Evolutionary conservation across 495 filamentous ascomycete species (phyloP), one percentile per base, ranked within the genome.

Genomic region (Platismatia glauca): DNA sequence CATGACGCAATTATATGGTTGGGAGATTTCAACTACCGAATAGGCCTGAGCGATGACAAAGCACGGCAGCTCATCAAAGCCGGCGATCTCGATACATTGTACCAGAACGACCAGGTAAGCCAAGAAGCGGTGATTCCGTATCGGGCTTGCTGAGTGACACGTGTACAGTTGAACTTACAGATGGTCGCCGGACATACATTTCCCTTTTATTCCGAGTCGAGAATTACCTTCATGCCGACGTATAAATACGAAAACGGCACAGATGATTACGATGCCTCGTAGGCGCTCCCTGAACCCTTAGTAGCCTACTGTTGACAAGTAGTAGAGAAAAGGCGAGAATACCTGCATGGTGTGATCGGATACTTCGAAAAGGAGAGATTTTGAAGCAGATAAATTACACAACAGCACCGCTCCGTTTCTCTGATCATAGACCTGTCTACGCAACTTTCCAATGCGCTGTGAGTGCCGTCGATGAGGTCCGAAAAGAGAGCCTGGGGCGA

Each of bases 11-110:
- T 97, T n/a, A 88, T 99, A 63, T 99, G 95, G 95, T 80, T 96
- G 52, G 94, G 94, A 11, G 94, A 99, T 73, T 99, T 99, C 77
- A 99, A 99, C 69, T 99, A 99, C 75, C 86, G 94, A 34, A 95
- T 99, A 68, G 95, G 91, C 4, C 77, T 97, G 59, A 81, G 80
- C 27, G 84, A 91, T 66, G 91, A 95, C 46, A 86, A 78, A 64
- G 90, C 91, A 27, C 86, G 88, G 64, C 83, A 86, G 58, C 78
- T 95, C 31, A 81, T 95, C 55, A 77, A 82, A 56, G 77, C 81
- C 48, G 77, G 79, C 18, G 86, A 97, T 67, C 78, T 92, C 13
- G 86, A 89, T 59, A 88, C 78, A 34, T 77, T 99, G 8, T 96
- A 95, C 69, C 85, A 91, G 52, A 95, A 97, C 71, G 94, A 99